These are phyloP conservation scores for Boletus tylopilopsis DNA, from an alignment of 768 basidiomycete species.

Conservation along the genomic window DNA sequence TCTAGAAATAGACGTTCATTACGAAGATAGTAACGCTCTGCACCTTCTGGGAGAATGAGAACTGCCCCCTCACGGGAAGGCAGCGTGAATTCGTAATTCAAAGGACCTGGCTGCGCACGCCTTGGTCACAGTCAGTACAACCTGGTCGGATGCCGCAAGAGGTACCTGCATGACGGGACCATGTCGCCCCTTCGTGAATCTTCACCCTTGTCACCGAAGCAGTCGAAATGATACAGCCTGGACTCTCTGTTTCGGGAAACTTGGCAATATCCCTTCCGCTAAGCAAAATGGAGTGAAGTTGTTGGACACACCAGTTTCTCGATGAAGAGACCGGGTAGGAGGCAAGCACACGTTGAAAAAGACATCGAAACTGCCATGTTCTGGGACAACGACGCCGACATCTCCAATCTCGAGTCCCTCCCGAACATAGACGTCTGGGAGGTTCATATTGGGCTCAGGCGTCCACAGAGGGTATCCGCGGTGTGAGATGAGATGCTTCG, in stretches of 20 bases:
- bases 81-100: slow-evolving; percentile 8
- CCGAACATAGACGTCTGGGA: slow-evolving; percentile 22
- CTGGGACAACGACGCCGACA: slow-evolving; percentile 31
- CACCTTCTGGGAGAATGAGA: too few species aligned
- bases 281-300: slow-evolving; percentile 21
- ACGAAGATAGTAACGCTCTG: slow-evolving; percentile 4
- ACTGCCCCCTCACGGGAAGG: too few species aligned
- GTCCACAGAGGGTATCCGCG: slow-evolving; percentile 34
- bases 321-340: slow-evolving; percentile 19
- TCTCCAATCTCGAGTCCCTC: slow-evolving; percentile 34
- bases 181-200: not conserved
- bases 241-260: slow-evolving; percentile 7
- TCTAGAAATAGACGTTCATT: slow-evolving; percentile 18
- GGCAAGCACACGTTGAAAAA: slow-evolving; percentile 35
- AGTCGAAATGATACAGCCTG: slow-evolving; percentile 12
- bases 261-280: slow-evolving; percentile 6
- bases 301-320: slow-evolving; percentile 19
- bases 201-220: slow-evolving; percentile 6
- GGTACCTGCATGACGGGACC: not conserved
- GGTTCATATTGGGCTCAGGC: slow-evolving; percentile 24
- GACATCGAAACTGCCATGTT: slow-evolving; percentile 33
- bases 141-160: not conserved
- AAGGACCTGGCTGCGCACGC: not conserved
- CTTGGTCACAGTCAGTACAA: not conserved
- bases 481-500: slow-evolving; percentile 8